Base-by-base conservation (phyloP, 495 filamentous ascomycete species). In the Sabuloglossum arenarium region DNA sequence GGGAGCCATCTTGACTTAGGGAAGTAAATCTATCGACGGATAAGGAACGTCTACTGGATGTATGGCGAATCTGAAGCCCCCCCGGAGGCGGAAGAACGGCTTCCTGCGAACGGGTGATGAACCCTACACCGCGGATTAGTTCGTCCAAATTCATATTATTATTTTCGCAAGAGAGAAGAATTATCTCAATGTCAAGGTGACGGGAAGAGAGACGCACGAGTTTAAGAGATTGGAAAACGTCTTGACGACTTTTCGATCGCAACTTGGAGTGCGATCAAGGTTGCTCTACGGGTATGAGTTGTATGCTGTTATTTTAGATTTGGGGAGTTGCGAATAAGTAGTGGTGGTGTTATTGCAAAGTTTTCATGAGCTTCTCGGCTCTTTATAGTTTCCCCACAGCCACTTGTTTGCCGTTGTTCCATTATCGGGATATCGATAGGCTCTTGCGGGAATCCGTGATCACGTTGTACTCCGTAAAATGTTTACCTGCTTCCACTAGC, bases 91-190 rank as follows among this genome's bases (percentile, higher is more conserved):
- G 87, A 82, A 79, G 86, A 84, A 78, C 89, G 87, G 81, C 84
- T 85, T 81, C 82, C 81, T 79, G 93, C 90, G 82, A 85, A 94
- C 74, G 88, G 88, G 80, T 97, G 85, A 75, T 97, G 90, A 72
- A 84, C 79, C 65, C 90, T 91, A 65, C 49, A n/a, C 4, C 3
- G 27, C 16, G 51, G 25, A 2, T 55, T 45, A 37, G 1, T 39
- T 39, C 37, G 19, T 25, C 55, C 42, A n/a, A n/a, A n/a, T n/a
- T n/a, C n/a, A n/a, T n/a, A n/a, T n/a, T n/a, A n/a, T n/a, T n/a
- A n/a, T n/a, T n/a, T n/a, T n/a, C n/a, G n/a, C n/a, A n/a, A n/a
- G n/a, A n/a, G n/a, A n/a, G n/a, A n/a, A n/a, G n/a, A n/a, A n/a
- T n/a, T n/a, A n/a, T n/a, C n/a, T 29, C 16, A 19, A 16, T 8